Evolutionary conservation across 2,329 filamentous ascomycete genomes (phyloP), one percentile per base, ranked within the genome.

Genomic region (Chaetomium olivaceum): DNA sequence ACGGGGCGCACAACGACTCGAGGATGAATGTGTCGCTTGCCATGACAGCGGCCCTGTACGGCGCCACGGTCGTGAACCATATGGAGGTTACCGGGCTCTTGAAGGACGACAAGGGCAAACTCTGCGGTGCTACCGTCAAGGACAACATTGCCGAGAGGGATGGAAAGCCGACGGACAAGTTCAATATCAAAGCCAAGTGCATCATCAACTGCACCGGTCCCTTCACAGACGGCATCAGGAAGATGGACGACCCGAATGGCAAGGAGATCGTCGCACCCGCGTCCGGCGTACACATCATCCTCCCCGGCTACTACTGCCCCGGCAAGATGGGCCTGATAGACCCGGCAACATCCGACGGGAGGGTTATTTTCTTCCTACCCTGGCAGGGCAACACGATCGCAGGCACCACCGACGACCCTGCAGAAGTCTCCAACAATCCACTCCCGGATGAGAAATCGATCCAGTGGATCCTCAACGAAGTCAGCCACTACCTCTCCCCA

Each of bases 381-480:
- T 95, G 91, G 91, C 89, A 94, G 77, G 91, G 91, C 62, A 91
- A 91, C 80, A 94, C 91, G 7, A 91, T 95, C 67, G 91, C 91
- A 58, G 91, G 91, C 71, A 94, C 91, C 16, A 95, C 91, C 2
- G 91, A 95, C 73, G 88, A 88, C 64, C 87, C 90, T 3, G 90
- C 89, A 63, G 79, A 83, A 21, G 87, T 95, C 69, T 85, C 85
- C 66, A 81, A 82, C 62, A 86, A 92, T 72, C 91, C 91, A 2
- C 79, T 92, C 31, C 89, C 91, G 6, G 87, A 88, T 59, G 88
- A 92, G 75, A 82, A 91, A 68, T 91, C 93, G 70, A 92, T 94
- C 73, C 86, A 91, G 73, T 94, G 91, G 85, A 94, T 95, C 74
- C 80, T 95, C 55, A 86, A 85, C 69, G 91, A 94, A 78, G 87